These are phyloP conservation scores for Carex pumila DNA, from an alignment of 176 grass and related monocot genomes.

Conservation along the genomic window DNA sequence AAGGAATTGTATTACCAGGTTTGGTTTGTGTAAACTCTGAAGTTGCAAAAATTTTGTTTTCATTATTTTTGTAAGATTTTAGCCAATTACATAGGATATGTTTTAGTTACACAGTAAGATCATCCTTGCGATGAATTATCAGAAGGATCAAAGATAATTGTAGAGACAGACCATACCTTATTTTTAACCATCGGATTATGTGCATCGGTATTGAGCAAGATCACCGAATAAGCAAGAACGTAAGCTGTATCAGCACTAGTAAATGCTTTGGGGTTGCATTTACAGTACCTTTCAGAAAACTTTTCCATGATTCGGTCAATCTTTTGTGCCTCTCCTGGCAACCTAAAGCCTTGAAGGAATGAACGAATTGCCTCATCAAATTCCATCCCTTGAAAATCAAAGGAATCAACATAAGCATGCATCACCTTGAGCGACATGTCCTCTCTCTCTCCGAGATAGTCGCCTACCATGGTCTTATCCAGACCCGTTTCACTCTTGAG, in stretches of 20 bases:
- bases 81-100: neutral
- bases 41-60: neutral
- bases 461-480: constrained; percentile 94
- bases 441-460: constrained; percentile 98
- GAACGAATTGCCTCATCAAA: constrained; percentile 92
- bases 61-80: constrained; percentile 4
- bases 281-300: constrained; percentile 90
- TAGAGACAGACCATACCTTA: constrained; percentile 47
- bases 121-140: neutral
- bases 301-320: constrained; percentile 98
- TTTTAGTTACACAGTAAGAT: neutral
- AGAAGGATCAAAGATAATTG: constrained; percentile 7
- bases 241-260: constrained; percentile 98
- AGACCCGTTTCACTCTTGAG: constrained; percentile 82
- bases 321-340: constrained; percentile 99
- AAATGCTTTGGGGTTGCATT: constrained; percentile 94
- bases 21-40: neutral
- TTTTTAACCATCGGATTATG: constrained; percentile 98
- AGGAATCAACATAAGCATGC: constrained; percentile 98
- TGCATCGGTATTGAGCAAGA: constrained; percentile 95
- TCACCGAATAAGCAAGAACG: constrained; percentile 97
- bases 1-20: neutral
- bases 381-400: constrained; percentile 86
- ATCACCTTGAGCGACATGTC: constrained; percentile 89
- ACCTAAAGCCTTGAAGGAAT: constrained; percentile 86